Percentiles rank a stretch among this genome's conserved stretches.
Evolutionary conservation across 2,329 filamentous ascomycete genomes (phyloP).

Genomic region (Pseudogymnoascus sp.): DNA sequence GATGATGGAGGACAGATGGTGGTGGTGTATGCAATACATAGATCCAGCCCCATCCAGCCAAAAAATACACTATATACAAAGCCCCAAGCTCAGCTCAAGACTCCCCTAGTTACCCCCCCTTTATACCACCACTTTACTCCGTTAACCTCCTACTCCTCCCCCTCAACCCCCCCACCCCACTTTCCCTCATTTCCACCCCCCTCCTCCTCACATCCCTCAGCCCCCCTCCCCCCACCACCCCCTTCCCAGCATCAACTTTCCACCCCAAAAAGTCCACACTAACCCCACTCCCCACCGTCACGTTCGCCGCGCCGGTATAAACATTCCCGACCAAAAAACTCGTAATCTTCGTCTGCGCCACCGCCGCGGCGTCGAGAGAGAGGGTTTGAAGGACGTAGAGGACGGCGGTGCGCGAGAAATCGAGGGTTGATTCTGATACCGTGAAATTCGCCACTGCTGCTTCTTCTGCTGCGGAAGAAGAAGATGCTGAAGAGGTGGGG

Average conservation of each 20-base stretch:
- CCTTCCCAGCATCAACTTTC: background rate
- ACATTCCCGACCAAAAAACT: constrained; percentile 39
- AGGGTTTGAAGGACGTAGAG: constrained; percentile 54
- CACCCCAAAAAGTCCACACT: background rate
- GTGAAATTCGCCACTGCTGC: constrained; percentile 33
- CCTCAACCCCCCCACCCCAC: background rate
- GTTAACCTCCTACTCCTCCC: background rate
- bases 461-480: constrained; percentile 10
- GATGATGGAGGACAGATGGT: no score
- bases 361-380: constrained; percentile 41
- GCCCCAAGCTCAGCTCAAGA: background rate
- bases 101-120: background rate
- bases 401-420: constrained; percentile 56
- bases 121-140: background rate
- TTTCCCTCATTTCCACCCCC: background rate
- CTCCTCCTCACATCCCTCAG: constrained; percentile 28
- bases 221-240: constrained; percentile 14
- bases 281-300: constrained; percentile 11
- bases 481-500: constrained; percentile 7
- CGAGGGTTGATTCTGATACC: constrained; percentile 48
- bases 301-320: constrained; percentile 4
- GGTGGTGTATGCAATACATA: background rate
- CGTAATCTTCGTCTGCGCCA: constrained; percentile 47
- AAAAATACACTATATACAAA: background rate
- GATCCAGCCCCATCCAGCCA: background rate